Percentiles rank a stretch among this genome's conserved stretches.
Evolutionary conservation across 2,329 filamentous ascomycete species (phyloP).

Genomic region (Fusarium multiceps): DNA sequence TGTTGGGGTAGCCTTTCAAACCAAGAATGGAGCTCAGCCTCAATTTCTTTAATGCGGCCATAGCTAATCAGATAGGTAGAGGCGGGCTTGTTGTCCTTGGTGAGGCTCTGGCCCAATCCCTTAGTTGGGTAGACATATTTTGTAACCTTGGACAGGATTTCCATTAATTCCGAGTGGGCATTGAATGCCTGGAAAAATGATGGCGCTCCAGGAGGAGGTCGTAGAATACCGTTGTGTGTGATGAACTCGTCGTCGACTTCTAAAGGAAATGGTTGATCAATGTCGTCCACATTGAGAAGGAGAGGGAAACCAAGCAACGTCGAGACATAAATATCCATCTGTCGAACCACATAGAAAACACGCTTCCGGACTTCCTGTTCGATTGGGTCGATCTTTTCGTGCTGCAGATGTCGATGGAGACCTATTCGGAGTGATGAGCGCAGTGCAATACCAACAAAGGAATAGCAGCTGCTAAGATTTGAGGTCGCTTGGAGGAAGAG

Average conservation of each 20-base stretch:
- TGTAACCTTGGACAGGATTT: conserved; percentile 72
- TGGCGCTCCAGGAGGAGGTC: conserved; percentile 65
- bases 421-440: conserved; percentile 82
- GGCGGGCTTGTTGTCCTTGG: conserved; percentile 56
- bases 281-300: conserved; percentile 71
- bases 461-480: conserved; percentile 82
- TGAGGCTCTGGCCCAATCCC: conserved; percentile 60
- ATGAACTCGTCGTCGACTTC: conserved; percentile 77
- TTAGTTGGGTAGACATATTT: conserved; percentile 75
- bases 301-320: conserved; percentile 74
- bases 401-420: conserved; percentile 77
- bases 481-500: conserved; percentile 84
- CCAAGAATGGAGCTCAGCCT: conserved; percentile 72
- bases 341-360: conserved; percentile 75
- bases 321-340: conserved; percentile 77
- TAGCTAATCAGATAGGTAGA: conserved; percentile 72
- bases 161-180: conserved; percentile 72
- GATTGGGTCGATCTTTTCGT: conserved; percentile 70
- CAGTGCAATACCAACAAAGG: conserved; percentile 81
- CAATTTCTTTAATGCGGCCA: conserved; percentile 71
- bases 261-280: conserved; percentile 73
- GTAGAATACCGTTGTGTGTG: conserved; percentile 66
- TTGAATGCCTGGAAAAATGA: conserved; percentile 74
- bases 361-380: conserved; percentile 72
- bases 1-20: conserved; percentile 75